These are phyloP conservation scores for Herpetomonas samuelpessoai DNA, from an alignment of 208 protist genomes.

Conservation along the genomic window DNA sequence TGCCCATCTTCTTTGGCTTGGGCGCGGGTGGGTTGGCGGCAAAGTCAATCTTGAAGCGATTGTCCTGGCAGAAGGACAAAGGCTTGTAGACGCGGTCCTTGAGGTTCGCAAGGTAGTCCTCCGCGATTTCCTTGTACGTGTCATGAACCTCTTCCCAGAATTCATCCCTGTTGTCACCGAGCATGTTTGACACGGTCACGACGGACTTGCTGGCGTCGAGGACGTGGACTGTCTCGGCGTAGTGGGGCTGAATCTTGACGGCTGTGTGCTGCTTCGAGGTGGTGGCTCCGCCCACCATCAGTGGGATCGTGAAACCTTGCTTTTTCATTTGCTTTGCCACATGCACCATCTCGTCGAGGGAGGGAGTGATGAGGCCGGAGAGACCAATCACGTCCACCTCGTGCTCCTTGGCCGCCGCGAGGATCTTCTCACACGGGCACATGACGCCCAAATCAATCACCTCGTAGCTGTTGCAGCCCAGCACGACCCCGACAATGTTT, in stretches of 20 bases:
- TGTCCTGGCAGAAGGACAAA: constrained; percentile 60
- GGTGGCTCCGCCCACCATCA: constrained; percentile 96
- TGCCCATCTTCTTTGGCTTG: constrained; percentile 66
- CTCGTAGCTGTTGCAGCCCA: constrained; percentile 97
- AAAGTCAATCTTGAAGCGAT: constrained; percentile 75
- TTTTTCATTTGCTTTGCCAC: constrained; percentile 95
- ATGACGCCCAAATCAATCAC: constrained; percentile 96
- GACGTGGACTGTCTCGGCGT: constrained; percentile 89
- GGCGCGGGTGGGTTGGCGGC: constrained; percentile 36
- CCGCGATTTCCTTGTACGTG: constrained; percentile 90
- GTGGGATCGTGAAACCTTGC: constrained; percentile 71
- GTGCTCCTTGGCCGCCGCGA: constrained; percentile 71
- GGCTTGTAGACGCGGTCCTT: constrained; percentile 89
- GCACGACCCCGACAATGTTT: constrained; percentile 97
- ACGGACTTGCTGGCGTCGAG: constrained; percentile 94
- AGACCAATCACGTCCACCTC: constrained; percentile 94
- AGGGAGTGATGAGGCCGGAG: constrained; percentile 97
- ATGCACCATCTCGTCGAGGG: constrained; percentile 96
- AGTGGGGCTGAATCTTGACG: constrained; percentile 95
- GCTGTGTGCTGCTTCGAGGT: constrained; percentile 97
- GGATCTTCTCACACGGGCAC: constrained; percentile 91
- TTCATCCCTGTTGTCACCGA: constrained; percentile 51
- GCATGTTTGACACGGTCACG: constrained; percentile 72
- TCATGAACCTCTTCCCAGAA: constrained; percentile 87
- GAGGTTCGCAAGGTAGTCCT: constrained; percentile 92